Base-by-base conservation (phyloP, 78 protist species). In the Chrysochromulina tobinii region DNA sequence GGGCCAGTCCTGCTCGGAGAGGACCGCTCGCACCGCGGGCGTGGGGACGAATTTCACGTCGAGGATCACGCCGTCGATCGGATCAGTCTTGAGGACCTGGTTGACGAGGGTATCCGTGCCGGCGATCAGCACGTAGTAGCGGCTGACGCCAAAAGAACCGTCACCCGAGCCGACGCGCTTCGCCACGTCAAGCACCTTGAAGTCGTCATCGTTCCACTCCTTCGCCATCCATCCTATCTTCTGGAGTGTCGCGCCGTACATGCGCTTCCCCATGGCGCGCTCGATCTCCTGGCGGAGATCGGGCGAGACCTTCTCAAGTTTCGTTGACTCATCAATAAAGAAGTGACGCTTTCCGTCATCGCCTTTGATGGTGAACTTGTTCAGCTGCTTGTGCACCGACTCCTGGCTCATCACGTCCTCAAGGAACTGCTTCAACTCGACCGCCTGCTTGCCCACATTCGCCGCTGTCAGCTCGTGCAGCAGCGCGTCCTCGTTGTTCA, bases 61-160 rank as follows among this genome's bases (percentile, higher is more conserved):
- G 57, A 75, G 83, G 83, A 75, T 75, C 38, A 75, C 83, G 7
- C 20, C 3, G 23, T 69, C 38, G n/a, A 2, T 17, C 23, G 6
- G 79, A 53, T 38, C 54, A 15, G 2, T 72, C 57, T 23, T 6
- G 27, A 20, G 27, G 73, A 67, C 27, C 73, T 17, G 9, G 73
- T 23, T 23, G 25, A 9, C 72, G 38, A 38, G 38, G 72, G 25
- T 14, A 11, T 27, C 27, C n/a, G 58, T 2, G 12, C 83, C 83
- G 12, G 57, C 83, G 57, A 75, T 75, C 27, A 75, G 83, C 57
- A 75, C 54, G 83, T 75, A 75, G 83, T 50, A 75, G 58, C 83
- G 83, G 14, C 17, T 4, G 12, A 50, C 27, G 83, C 83, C 83
- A 57, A 50, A 75, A 23, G 83, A 75, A 21, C 83, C 83, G 57